Evolutionary conservation across 371 early-diverging fungal genomes (phyloP), one percentile per base, ranked within the genome.

Genomic region (Choanephora cucurbitarum): DNA sequence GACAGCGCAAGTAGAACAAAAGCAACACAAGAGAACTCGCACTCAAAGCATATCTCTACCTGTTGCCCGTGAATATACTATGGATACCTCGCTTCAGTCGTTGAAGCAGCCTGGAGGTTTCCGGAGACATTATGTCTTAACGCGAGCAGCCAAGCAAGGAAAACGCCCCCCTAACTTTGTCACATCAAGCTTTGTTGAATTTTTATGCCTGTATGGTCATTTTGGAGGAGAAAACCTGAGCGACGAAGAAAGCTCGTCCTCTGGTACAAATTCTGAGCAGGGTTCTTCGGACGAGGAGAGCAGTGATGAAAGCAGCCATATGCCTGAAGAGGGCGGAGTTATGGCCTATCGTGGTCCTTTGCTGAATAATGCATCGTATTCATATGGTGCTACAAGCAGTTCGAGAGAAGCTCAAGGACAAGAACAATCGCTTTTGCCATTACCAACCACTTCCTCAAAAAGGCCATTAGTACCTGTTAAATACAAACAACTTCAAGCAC

Each of bases 171-270:
- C 88, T 51, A 85, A 85, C 65, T 77, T 91, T 47, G 77, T 94
- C 42, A 93, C 96, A 7, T 75, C 83, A 34, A 92, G 89, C 70
- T 97, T 95, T 82, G 89, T 96, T 34, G 97, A 97, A 67, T 96
- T 95, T 59, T 78, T 97, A 54, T 92, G 89, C 37, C 76, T 97
- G 52, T 96, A 91, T 63, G 95, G 96, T 23, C 93, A 93, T 67
- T 97, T 95, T 79, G 98, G 94, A 5, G 98, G 97, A 32, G 96
- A 93, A 63, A 91, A 93, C 58, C 76, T 89, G 48, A 92, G 92
- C 41, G 91, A 90, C 41, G 91, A 86, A 37, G 90, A 91, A 41
- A 86, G 83, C 5, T 82, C 85, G 19, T 81, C 83, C 17, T 80
- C 79, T 37, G 89, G 82, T n/a, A 23, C 43, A 4, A 44, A 52